Base-by-base conservation (phyloP, 2,329 filamentous ascomycete species). In the Cordyceps pruinosa region DNA sequence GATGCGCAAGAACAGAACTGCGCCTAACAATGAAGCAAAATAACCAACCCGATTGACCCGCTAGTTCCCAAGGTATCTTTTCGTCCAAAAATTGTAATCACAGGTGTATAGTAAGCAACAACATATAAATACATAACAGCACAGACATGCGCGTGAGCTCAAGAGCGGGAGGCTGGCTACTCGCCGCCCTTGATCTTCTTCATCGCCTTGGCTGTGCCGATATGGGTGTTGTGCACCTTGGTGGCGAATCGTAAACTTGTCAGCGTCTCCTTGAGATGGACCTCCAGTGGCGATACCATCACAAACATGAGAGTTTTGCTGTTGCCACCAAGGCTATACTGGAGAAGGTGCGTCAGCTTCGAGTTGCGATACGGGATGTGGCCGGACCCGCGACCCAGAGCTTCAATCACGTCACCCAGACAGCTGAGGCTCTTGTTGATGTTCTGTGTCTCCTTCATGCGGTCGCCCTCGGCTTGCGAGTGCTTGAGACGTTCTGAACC, bases 241-340 rank as follows among this genome's bases (percentile, higher is more conserved):
- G 90, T 95, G 17, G 94, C 94, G 72, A 99, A 99, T 67, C 94
- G 88, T 72, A 99, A 78, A 78, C 91, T 97, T 45, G 92, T 96
- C 69, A 97, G 77, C 3, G 92, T 97, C 78, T 99, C 94, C 66
- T 87, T 88, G 62, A 97, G 77, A 75, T 97, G 94, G 6, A 86
- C 88, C 75, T 95, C 89, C 59, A 97, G 77, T 34, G 94, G 94
- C 64, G 88, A 94, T 57, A 96, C 89, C 92, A 97, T 97, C 70
- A 97, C 90, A 71, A 99, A 96, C 94, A 99, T 99, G 66, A 99
- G 86, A 1, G 94, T 99, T 75, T 97, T 96, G 64, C 88, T 94
- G 71, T 96, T 97, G 17, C 94, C 94, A 4, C 94, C 93, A 8
- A 99, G 78, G 3, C 90, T 96, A 68, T 94, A 95, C 82, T 97